Evolutionary conservation across 805 yeast genomes (phyloP).

Genomic region (Candida corydali): DNA sequence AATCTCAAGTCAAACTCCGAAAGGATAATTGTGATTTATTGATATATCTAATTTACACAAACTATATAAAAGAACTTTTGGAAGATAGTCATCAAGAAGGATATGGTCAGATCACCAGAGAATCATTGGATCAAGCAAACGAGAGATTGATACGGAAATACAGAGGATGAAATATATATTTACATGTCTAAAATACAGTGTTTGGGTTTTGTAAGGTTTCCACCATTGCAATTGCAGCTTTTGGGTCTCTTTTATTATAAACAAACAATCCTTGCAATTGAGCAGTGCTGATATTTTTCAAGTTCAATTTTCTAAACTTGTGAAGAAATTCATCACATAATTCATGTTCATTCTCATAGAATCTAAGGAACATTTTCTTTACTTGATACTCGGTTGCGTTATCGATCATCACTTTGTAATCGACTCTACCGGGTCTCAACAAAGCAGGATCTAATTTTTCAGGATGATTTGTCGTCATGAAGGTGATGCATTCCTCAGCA

Average conservation of each 20-base stretch:
- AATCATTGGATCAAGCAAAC: constrained; percentile 35
- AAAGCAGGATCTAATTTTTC: constrained; percentile 91
- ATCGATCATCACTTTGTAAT: constrained; percentile 73
- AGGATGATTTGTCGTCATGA: constrained; percentile 98
- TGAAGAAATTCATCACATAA: constrained; percentile 51
- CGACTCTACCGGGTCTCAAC: constrained; percentile 92
- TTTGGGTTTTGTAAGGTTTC: constrained; percentile 36
- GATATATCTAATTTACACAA: constrained; percentile 44
- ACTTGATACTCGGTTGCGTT: constrained; percentile 86
- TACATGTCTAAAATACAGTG: constrained; percentile 13
- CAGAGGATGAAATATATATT: constrained; percentile 21
- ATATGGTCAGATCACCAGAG: constrained; percentile 29
- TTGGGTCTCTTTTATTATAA: constrained; percentile 80
- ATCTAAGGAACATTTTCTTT: constrained; percentile 77
- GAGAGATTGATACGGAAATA: constrained; percentile 27
- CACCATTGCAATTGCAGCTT: constrained; percentile 67
- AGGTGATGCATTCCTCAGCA: constrained; percentile 92
- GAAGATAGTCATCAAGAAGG: constrained; percentile 39
- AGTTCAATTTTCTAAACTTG: constrained; percentile 43
- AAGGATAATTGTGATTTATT: constrained; percentile 41
- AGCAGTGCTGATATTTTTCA: constrained; percentile 72
- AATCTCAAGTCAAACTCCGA: constrained; percentile 19
- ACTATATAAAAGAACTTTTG: no score
- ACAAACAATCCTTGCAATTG: constrained; percentile 95
- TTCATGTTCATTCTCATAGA: constrained; percentile 62